Evolutionary conservation across 2,329 filamentous ascomycete species (phyloP).

Genomic region (Fusarium protoensiforme): DNA sequence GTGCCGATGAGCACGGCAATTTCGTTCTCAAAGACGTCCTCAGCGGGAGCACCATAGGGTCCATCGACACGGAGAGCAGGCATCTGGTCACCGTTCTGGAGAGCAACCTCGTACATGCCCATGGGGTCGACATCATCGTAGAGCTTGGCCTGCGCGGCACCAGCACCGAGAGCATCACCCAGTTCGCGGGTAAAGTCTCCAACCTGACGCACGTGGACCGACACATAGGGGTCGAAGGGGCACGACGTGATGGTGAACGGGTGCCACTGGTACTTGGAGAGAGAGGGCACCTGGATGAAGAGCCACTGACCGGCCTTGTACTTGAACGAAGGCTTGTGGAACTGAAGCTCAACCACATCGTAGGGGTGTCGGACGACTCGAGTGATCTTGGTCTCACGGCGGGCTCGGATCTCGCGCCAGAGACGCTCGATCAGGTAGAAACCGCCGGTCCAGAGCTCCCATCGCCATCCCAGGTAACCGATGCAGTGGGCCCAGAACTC

Average conservation of each 20-base stretch:
- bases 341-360: conserved; percentile 97
- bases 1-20: conserved; percentile 88
- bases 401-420: conserved; percentile 88
- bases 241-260: conserved; percentile 99
- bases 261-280: conserved; percentile 95
- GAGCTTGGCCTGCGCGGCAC: conserved; percentile 85
- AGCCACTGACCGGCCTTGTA: conserved; percentile 99
- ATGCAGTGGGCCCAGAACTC: conserved; percentile 93
- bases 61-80: conserved; percentile 90
- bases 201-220: conserved; percentile 93
- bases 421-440: conserved; percentile 90
- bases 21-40: conserved; percentile 96
- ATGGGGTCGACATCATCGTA: conserved; percentile 91
- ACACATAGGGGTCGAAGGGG: conserved; percentile 94
- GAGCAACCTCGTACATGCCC: conserved; percentile 97
- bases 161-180: conserved; percentile 95
- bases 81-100: conserved; percentile 94
- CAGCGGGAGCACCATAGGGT: conserved; percentile 94
- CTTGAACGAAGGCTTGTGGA: conserved; percentile 93
- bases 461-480: conserved; percentile 96
- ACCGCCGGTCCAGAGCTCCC: conserved; percentile 88
- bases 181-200: conserved; percentile 95
- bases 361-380: conserved; percentile 97
- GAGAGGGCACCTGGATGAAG: conserved; percentile 90
- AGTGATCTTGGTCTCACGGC: conserved; percentile 87